Base-by-base conservation (phyloP, 2,329 filamentous ascomycete species). In the Fusarium bulbicola region DNA sequence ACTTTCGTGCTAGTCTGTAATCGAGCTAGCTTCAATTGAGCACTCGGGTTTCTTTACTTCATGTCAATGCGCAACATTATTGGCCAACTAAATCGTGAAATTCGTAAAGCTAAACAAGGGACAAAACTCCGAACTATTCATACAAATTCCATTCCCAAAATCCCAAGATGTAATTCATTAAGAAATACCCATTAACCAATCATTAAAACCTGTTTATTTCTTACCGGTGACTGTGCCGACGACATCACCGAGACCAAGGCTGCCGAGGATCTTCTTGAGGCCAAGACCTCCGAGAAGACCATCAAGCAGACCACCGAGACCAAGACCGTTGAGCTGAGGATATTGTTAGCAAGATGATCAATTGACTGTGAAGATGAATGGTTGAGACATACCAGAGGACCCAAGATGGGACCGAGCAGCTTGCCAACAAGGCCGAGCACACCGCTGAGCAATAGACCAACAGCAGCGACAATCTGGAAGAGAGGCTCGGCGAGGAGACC, bases 401-500 rank as follows among this genome's bases (percentile, higher is more conserved):
- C 70, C 34, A 72, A 18, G n/a, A 72, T 70, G 43, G 70, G 70
- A 79, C 84, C 82, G 78, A 88, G 84, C 68, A 97, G 84, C 79
- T 91, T 91, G 63, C 94, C 95, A 26, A 97, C 94, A 3, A 98
- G 88, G 47, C 93, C 93, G 12, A 98, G 86, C 1, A 98, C 95
- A 81, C 95, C 95, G 58, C 87, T 91, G 68, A 98, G 86, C 72
- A 97, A 83, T 66, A 97, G 84, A 28, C 95, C 95, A 50, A 97
- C 95, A 16, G 93, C 95, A 14, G 95, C 94, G 54, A 97, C 88
- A 80, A 97, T 97, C 87, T 98, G 95, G 88, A 95, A 94, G 28
- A 97, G 86, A 16, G 95, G 95, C 86, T 97, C 94, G 40, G 90
- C 90, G 20, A 96, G 85, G 54, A 97, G 86, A 36, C 86, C 90